A percentile compares a stretch with the other conserved stretches of the same genome.
Evolutionary conservation across 306 rosid genomes (phyloP).

Genomic region (Cicer cuneatum): DNA sequence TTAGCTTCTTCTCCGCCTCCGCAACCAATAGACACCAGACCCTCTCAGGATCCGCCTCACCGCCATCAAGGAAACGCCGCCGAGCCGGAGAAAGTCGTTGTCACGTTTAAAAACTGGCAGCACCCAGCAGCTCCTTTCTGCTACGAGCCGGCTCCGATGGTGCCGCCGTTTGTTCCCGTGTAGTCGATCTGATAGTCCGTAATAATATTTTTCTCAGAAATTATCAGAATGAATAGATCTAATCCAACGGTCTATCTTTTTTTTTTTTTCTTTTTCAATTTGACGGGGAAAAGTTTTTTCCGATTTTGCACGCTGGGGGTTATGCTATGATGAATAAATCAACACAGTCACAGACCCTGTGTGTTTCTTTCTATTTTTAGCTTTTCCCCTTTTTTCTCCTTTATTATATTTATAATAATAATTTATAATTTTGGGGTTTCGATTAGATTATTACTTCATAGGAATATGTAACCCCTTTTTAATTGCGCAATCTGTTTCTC

Average conservation of each 20-base stretch:
- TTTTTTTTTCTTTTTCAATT: neutral
- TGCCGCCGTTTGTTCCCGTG: slow-evolving; percentile 67
- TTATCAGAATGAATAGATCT: neutral
- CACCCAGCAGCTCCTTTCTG: slow-evolving; percentile 97
- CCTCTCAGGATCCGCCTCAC: slow-evolving; percentile 42
- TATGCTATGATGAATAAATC: slow-evolving; percentile 10
- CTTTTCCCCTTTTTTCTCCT: slow-evolving; percentile 10
- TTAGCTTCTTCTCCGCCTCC: slow-evolving; percentile 68
- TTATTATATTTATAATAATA: neutral
- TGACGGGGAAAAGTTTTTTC: slow-evolving; percentile 31
- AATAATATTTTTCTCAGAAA: slow-evolving; percentile 1
- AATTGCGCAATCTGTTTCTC: neutral
- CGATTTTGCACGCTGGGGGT: slow-evolving; percentile 43
- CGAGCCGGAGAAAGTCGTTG: slow-evolving; percentile 53
- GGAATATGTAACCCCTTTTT: neutral
- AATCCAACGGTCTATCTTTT: slow-evolving; percentile 47
- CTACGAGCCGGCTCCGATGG: slow-evolving; percentile 59
- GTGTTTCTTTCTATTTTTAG: slow-evolving; percentile 27
- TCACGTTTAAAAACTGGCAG: slow-evolving; percentile 76
- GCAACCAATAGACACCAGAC: slow-evolving; percentile 39
- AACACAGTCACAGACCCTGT: slow-evolving; percentile 20
- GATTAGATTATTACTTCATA: slow-evolving; percentile 16
- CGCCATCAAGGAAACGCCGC: slow-evolving; percentile 25
- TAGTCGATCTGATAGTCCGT: slow-evolving; percentile 40
- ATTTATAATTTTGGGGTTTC: neutral